phyloP scores from a whole-genome alignment of 73 alveolate species.

The Stentor roeselii region DNA sequence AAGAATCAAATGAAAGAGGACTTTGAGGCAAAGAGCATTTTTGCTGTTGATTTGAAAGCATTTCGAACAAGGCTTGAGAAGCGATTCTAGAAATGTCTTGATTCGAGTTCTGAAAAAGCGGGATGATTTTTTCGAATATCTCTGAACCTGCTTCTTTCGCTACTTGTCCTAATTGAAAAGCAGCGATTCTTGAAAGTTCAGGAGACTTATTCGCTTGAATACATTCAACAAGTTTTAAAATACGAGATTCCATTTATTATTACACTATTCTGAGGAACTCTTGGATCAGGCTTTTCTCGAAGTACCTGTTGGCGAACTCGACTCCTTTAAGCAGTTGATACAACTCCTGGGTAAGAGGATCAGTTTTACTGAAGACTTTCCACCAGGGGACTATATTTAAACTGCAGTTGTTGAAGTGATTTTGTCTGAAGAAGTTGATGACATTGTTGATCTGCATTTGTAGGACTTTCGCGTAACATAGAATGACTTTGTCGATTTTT shows the following conservation, averaged over 20 bases:
- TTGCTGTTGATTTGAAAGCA: neutral
- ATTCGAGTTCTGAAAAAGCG: neutral
- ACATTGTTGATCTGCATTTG: too few species aligned
- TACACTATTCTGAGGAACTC: neutral
- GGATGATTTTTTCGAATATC: neutral
- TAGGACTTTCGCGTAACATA: too few species aligned
- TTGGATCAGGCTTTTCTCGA: too few species aligned
- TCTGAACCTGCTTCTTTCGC: neutral
- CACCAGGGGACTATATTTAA: too few species aligned
- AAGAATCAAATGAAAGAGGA: neutral
- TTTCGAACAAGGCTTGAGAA: neutral
- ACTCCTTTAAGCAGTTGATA: too few species aligned
- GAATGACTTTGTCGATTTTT: too few species aligned
- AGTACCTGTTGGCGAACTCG: too few species aligned
- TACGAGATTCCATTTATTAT: slow-evolving; percentile 3
- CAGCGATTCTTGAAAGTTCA: slow-evolving; percentile 13
- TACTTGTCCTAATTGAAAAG: slow-evolving; percentile 11
- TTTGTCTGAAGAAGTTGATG: too few species aligned
- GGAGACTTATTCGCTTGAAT: neutral
- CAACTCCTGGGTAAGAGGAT: too few species aligned
- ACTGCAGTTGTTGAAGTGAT: too few species aligned
- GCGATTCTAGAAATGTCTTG: neutral
- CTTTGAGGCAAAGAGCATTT: neutral
- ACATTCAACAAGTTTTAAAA: slow-evolving; percentile 3
- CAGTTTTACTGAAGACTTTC: too few species aligned